These are phyloP conservation scores for Solanum hybrid DNA, from an alignment of 305 asterid species.

Conservation along the genomic window DNA sequence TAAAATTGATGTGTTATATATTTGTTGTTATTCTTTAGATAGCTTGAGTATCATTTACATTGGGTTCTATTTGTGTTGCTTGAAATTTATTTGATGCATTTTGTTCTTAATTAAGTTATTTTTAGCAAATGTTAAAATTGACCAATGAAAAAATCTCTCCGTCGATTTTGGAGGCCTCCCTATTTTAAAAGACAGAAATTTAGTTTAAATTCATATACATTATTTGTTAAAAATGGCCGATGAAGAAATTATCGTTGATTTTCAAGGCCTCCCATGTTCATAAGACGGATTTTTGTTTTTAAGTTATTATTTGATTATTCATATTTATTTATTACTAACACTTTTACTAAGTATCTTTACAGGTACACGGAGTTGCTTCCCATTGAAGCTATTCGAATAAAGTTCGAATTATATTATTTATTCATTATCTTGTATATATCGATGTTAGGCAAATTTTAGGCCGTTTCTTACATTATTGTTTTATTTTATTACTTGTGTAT, in stretches of 20 bases:
- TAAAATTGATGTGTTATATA: too few species aligned
- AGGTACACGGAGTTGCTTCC: not conserved
- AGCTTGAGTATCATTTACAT: not conserved
- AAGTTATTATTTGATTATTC: not conserved
- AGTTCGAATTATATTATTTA: not conserved
- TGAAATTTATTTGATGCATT: not conserved
- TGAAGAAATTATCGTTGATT: not conserved
- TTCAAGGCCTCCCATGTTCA: not conserved
- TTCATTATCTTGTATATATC: not conserved
- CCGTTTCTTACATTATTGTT: too few species aligned
- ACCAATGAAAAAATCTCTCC: not conserved
- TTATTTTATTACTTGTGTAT: too few species aligned
- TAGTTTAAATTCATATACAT: not conserved
- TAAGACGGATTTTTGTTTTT: not conserved
- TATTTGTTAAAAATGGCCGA: not conserved
- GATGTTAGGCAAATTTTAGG: too few species aligned
- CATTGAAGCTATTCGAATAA: not conserved
- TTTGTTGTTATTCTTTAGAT: not conserved
- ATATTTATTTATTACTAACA: not conserved
- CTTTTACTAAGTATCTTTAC: not conserved
- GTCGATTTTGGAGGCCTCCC: not conserved
- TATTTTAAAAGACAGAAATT: too few species aligned
- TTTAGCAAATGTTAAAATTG: not conserved
- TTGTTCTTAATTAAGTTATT: not conserved
- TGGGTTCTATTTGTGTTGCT: not conserved